These are phyloP conservation scores for Aspergillus niger DNA, from an alignment of 2,329 filamentous ascomycete genomes.

Conservation along the genomic window DNA sequence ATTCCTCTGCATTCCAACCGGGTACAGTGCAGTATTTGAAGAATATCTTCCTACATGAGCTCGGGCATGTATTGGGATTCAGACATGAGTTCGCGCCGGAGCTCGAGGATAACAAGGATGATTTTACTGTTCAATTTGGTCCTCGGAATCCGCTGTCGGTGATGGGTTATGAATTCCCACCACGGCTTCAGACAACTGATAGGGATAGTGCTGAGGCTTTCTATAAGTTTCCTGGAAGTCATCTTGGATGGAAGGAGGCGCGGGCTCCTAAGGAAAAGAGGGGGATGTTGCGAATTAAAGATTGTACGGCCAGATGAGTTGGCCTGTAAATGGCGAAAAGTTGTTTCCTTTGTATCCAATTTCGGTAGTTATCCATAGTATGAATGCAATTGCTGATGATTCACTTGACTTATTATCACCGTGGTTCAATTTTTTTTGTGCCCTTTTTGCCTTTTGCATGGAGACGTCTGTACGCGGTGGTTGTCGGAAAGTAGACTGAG, in stretches of 20 bases:
- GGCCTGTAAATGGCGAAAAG: neutral
- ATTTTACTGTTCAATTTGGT: conserved; percentile 10
- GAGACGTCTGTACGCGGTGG: no score
- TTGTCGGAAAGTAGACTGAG: no score
- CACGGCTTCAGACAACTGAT: conserved; percentile 4
- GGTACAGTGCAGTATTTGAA: conserved; percentile 11
- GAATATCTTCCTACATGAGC: conserved; percentile 16
- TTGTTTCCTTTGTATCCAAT: neutral
- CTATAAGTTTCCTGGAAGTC: neutral
- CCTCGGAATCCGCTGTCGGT: conserved; percentile 10
- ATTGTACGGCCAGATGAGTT: neutral
- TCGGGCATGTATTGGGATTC: conserved; percentile 13
- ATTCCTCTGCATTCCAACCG: conserved; percentile 7
- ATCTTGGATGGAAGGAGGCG: conserved; percentile 5
- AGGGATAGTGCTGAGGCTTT: conserved; percentile 7
- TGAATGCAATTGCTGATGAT: neutral
- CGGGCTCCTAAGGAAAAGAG: neutral
- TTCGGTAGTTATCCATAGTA: neutral
- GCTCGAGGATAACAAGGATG: neutral
- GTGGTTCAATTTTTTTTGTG: no score
- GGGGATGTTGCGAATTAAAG: neutral
- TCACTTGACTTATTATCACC: no score
- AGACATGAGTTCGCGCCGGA: conserved; percentile 15
- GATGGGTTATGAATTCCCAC: conserved; percentile 12
- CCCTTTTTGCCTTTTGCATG: no score